A percentile compares a stretch with the other conserved stretches of the same genome.
phyloP scores from a whole-genome alignment of 257 asterid genomes.

The Anisodus tanguticus region DNA sequence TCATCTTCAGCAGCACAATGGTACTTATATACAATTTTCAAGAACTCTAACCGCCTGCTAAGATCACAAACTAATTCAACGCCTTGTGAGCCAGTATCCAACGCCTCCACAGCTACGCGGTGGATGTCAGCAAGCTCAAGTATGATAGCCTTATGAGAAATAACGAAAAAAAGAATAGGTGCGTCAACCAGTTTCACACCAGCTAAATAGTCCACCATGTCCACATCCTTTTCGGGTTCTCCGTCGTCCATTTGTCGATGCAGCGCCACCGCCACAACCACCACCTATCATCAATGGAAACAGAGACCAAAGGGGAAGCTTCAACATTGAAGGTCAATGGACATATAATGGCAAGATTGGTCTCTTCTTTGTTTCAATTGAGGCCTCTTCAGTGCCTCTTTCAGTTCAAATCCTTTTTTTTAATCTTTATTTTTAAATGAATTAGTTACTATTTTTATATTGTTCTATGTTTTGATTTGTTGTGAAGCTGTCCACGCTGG shows the following conservation, averaged over 20 bases:
- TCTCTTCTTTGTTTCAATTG: conserved; percentile 8
- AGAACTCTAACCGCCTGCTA: conserved; percentile 63
- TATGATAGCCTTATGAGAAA: conserved; percentile 73
- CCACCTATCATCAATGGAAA: conserved; percentile 56
- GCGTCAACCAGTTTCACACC: conserved; percentile 68
- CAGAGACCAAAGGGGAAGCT: conserved; percentile 59
- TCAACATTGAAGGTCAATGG: conserved; percentile 42
- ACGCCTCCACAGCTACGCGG: conserved; percentile 59
- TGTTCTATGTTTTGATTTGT: conserved; percentile 25
- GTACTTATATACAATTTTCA: conserved; percentile 69
- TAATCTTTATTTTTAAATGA: not conserved
- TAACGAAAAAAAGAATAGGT: conserved; percentile 74
- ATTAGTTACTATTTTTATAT: not conserved
- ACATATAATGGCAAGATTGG: conserved; percentile 47
- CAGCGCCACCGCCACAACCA: conserved; percentile 37
- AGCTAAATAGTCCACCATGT: conserved; percentile 50
- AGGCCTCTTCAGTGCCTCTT: conserved; percentile 51
- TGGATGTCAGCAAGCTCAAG: conserved; percentile 65
- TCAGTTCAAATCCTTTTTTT: conserved; percentile 32
- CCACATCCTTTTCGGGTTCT: conserved; percentile 68
- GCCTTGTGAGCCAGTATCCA: conserved; percentile 36
- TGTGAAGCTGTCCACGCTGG: conserved; percentile 34
- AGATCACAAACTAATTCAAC: conserved; percentile 52
- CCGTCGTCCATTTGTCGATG: conserved; percentile 56
- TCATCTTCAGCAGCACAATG: conserved; percentile 90